Evolutionary conservation across 2,329 filamentous ascomycete species (phyloP).

Genomic region (Trichoderma sp.): DNA sequence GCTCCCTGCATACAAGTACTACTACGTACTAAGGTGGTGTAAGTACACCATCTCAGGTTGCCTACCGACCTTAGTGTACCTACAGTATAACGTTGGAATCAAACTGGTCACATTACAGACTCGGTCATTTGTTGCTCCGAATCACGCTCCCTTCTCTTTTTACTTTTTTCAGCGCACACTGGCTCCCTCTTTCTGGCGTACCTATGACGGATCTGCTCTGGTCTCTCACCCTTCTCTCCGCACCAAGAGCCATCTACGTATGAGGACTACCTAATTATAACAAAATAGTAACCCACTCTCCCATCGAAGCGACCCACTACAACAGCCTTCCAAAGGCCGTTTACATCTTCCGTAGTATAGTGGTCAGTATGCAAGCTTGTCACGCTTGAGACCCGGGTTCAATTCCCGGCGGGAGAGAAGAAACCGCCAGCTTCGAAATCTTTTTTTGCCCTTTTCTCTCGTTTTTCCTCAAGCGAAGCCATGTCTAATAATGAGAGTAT

Average conservation of each 20-base stretch:
- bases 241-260: background rate
- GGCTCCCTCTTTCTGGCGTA: background rate
- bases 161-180: background rate
- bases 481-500: background rate
- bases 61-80: too few species aligned
- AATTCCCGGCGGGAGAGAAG: constrained; percentile 26
- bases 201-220: too few species aligned
- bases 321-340: constrained; percentile 4
- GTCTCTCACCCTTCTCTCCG: too few species aligned
- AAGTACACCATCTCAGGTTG: too few species aligned
- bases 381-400: constrained; percentile 27
- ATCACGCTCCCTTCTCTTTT: background rate
- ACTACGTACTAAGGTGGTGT: too few species aligned
- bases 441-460: background rate
- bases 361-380: constrained; percentile 27
- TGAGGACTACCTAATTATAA: background rate
- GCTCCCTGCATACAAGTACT: background rate
- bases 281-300: background rate
- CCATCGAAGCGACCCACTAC: constrained; percentile 18
- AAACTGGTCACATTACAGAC: background rate
- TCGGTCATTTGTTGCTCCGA: background rate
- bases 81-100: background rate
- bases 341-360: constrained; percentile 25
- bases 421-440: constrained; percentile 12
- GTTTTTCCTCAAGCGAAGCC: background rate